A percentile compares a stretch with the other conserved stretches of the same genome.
Conservation (phyloP, 441 rosid species). For the Brassica balearica region DNA sequence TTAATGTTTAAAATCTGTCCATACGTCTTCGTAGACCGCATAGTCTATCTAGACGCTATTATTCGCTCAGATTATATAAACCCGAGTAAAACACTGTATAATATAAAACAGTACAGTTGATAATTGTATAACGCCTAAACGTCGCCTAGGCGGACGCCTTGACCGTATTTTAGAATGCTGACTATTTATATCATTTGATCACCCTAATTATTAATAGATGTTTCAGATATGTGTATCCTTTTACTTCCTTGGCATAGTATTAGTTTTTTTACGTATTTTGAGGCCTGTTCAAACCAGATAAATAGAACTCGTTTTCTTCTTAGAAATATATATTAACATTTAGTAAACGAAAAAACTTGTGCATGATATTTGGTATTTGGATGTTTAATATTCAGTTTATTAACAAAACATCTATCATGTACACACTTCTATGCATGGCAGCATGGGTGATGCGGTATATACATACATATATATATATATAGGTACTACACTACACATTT, state of each 20-base stretch:
- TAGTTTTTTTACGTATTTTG: neutral
- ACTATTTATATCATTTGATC: conserved; percentile 10
- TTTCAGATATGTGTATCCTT: conserved; percentile 22
- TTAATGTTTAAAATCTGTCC: too few species aligned
- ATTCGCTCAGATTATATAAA: too few species aligned
- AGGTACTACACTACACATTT: neutral
- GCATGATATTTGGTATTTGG: neutral
- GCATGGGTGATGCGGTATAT: neutral
- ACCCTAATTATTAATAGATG: neutral
- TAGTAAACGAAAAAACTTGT: too few species aligned
- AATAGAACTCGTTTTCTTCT: neutral
- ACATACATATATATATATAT: neutral
- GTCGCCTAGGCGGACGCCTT: too few species aligned
- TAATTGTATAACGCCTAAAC: too few species aligned
- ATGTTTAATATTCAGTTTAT: neutral
- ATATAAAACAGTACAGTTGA: too few species aligned
- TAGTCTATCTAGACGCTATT: too few species aligned
- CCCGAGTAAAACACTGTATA: too few species aligned
- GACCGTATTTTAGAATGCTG: too few species aligned
- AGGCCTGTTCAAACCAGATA: neutral
- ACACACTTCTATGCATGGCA: neutral
- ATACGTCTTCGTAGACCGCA: too few species aligned
- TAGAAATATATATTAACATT: neutral
- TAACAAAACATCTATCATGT: neutral
- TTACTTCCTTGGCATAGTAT: conserved; percentile 19